Base-by-base conservation (phyloP, 805 yeast genomes). In the Hanseniaspora clermontiae region DNA sequence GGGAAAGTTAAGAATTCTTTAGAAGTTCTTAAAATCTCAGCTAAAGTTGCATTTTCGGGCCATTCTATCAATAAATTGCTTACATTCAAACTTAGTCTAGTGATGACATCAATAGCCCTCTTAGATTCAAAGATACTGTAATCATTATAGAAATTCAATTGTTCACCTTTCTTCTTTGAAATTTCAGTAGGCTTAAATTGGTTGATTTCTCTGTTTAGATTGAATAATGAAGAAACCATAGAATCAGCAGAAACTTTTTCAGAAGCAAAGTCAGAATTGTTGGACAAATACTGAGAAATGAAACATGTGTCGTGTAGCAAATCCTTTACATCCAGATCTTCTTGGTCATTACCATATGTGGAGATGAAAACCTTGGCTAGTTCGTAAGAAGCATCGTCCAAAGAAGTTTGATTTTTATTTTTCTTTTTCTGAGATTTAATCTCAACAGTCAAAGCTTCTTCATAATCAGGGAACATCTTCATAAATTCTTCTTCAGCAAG, bases 31-130 rank as follows among this genome's bases (percentile, higher is more conserved):
- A 72, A 66, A 49, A 91, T 74, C 20, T 84, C 87, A 57, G 77
- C 82, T 51, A 93, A 70, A 0, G 95, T 88, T 0, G 93, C 93
- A 72, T 95, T 96, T 63, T 95, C 98, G 0, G 97, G 97, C 96
- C 96, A 93, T 64, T 82, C 80, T 29, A 68, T 69, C 12, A 84
- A 66, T 12, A 87, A 67, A 4, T 69, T 70, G 8, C 66, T 60
- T 3, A 81, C 79, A 1, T 78, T 66, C 3, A 72, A 68, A 63
- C 74, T 71, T 3, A 83, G 64, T 5, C 65, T 70, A 36, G 72
- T 70, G 11, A 80, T 70, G 0, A 83, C 64, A 1, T 62, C 64
- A 46, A 82, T 77, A 1, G 95, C 87, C 40, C 66, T 70, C 56
- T 75, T 77, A 2, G 84, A 77, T 63, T 89, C 95, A 9, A 65